Percentiles rank a stretch among this genome's conserved stretches.
Conservation (phyloP, 2,329 filamentous ascomycete species). For the Cercospora nicotianae region DNA sequence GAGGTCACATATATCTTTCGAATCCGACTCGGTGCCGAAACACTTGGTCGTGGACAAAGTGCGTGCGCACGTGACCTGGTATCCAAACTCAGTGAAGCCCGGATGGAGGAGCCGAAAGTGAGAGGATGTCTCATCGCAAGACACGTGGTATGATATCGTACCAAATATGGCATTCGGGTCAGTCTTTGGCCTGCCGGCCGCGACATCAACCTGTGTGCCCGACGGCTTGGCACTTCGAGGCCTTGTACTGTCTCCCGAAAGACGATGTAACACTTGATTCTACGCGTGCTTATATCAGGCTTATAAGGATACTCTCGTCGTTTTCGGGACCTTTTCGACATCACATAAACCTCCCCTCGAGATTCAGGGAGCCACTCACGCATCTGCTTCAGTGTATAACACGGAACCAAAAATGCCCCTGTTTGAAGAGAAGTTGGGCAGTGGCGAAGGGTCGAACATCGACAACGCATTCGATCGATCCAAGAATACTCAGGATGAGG, state of each 20-base stretch:
- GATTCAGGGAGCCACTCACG: background rate
- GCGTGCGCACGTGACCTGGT: background rate
- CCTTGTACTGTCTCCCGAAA: background rate
- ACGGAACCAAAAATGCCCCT: background rate
- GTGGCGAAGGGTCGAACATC: background rate
- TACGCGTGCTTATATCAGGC: background rate
- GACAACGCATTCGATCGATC: background rate
- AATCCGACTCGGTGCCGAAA: conserved; percentile 15
- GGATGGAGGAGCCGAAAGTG: conserved; percentile 9
- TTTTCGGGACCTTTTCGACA: background rate
- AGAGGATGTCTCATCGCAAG: conserved; percentile 6
- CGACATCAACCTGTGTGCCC: background rate
- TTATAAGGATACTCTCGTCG: background rate
- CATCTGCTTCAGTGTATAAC: background rate
- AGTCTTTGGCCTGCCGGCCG: background rate
- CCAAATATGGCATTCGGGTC: background rate
- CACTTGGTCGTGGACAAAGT: background rate
- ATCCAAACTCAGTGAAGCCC: background rate
- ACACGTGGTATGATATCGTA: background rate
- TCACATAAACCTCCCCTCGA: background rate
- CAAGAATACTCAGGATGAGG: conserved; percentile 14
- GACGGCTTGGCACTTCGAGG: background rate
- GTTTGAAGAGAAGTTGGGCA: background rate
- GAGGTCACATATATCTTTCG: conserved; percentile 2
- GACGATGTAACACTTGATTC: background rate